These are phyloP conservation scores for Passiflora organensis DNA, from an alignment of 345 rosid genomes.

Conservation along the genomic window DNA sequence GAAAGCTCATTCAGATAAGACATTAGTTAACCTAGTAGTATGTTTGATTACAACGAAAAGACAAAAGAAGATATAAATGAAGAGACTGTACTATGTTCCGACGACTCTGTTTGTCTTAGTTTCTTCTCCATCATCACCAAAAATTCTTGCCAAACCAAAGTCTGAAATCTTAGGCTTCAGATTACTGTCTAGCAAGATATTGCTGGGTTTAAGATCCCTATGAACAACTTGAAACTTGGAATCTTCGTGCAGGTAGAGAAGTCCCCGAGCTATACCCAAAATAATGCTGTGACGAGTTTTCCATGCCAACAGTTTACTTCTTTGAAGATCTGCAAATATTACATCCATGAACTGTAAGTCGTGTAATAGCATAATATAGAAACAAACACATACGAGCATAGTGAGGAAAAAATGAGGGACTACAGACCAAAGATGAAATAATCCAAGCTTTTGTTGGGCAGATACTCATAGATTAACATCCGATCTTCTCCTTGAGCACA, in stretches of 20 bases:
- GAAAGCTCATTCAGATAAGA: neutral
- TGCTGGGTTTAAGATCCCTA: conserved; percentile 2
- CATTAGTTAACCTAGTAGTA: no score
- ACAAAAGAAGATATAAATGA: neutral
- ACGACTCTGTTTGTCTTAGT: neutral
- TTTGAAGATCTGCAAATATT: neutral
- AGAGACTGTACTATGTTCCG: neutral
- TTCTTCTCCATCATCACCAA: neutral
- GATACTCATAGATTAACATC: conserved; percentile 30
- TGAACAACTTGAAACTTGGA: neutral
- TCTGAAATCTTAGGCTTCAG: conserved; percentile 6
- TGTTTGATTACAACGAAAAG: neutral
- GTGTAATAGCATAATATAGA: neutral
- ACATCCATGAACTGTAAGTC: neutral
- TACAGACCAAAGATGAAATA: conserved; percentile 28
- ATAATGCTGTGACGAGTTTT: neutral
- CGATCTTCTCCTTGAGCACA: conserved; percentile 32
- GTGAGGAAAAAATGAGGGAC: no score
- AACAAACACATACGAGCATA: neutral
- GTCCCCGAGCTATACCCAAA: conserved; percentile 6
- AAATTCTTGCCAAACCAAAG: conserved; percentile 9
- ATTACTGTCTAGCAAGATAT: conserved; percentile 1
- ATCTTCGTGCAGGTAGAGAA: conserved; percentile 9
- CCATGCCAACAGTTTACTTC: conserved; percentile 1
- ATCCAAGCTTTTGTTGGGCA: conserved; percentile 33